These are phyloP conservation scores for Sisymbrium irio DNA, from an alignment of 345 rosid species.

Conservation along the genomic window DNA sequence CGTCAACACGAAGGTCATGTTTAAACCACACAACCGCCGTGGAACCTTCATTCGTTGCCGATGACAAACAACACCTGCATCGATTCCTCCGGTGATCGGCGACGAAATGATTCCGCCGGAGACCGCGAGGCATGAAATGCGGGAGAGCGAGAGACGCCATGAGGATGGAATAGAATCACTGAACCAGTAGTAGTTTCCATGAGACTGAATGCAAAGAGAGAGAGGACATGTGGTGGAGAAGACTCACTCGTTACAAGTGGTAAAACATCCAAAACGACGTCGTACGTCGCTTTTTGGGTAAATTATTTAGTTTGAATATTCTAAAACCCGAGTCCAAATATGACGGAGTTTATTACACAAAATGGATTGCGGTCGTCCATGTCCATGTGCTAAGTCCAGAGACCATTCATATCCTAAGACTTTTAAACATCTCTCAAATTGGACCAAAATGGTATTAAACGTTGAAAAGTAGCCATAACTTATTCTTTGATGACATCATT, in stretches of 20 bases:
- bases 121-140: slow-evolving; percentile 29
- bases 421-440: neutral
- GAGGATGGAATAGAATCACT: slow-evolving; percentile 4
- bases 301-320: no score
- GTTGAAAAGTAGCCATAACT: no score
- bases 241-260: slow-evolving; percentile 11
- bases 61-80: slow-evolving; percentile 27
- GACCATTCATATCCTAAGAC: neutral
- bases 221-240: slow-evolving; percentile 46
- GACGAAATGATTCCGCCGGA: slow-evolving; percentile 4
- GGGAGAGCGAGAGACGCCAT: slow-evolving; percentile 52
- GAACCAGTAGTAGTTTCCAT: slow-evolving; percentile 35
- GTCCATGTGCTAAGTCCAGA: neutral
- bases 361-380: neutral
- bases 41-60: slow-evolving; percentile 29
- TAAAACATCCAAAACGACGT: neutral
- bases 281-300: no score
- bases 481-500: neutral
- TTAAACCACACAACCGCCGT: slow-evolving; percentile 83
- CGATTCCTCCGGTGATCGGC: neutral
- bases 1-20: slow-evolving; percentile 86
- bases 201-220: slow-evolving; percentile 7
- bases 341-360: no score
- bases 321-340: no score
- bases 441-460: no score